Evolutionary conservation across 2,329 filamentous ascomycete genomes (phyloP).

Genomic region (Claviceps humidiphila): DNA sequence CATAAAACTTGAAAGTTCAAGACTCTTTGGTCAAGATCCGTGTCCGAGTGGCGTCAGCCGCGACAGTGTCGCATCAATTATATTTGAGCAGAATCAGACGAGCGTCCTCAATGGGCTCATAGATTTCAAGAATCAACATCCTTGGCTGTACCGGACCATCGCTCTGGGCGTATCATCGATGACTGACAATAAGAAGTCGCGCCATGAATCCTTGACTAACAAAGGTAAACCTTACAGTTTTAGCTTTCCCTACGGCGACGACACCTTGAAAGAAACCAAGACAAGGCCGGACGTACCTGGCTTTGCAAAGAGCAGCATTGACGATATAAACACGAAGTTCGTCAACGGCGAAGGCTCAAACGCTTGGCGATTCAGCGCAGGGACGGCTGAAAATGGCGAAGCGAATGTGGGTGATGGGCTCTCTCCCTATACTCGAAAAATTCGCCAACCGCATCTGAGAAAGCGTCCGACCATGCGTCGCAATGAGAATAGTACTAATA

Average conservation of each 20-base stretch:
- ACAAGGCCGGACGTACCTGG: conserved; percentile 11
- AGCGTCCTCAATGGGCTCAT: conserved; percentile 25
- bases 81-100: conserved; percentile 28
- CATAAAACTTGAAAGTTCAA: conserved; percentile 7
- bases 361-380: conserved; percentile 40
- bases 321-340: conserved; percentile 51
- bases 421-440: conserved; percentile 25
- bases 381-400: conserved; percentile 19
- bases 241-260: conserved; percentile 31
- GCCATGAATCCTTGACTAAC: conserved; percentile 18
- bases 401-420: conserved; percentile 21
- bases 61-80: conserved; percentile 15
- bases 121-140: conserved; percentile 13
- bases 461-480: conserved; percentile 15
- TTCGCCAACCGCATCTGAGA: conserved; percentile 24
- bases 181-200: neutral
- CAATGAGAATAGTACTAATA: conserved; percentile 12
- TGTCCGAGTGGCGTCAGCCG: conserved; percentile 21
- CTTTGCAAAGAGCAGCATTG: conserved; percentile 38
- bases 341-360: conserved; percentile 32
- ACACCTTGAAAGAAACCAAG: conserved; percentile 22
- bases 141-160: neutral
- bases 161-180: neutral
- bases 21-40: neutral
- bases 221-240: conserved; percentile 31